Evolutionary conservation across 1,139 yeast genomes (phyloP).

Genomic region (Kodamaea derodonti): DNA sequence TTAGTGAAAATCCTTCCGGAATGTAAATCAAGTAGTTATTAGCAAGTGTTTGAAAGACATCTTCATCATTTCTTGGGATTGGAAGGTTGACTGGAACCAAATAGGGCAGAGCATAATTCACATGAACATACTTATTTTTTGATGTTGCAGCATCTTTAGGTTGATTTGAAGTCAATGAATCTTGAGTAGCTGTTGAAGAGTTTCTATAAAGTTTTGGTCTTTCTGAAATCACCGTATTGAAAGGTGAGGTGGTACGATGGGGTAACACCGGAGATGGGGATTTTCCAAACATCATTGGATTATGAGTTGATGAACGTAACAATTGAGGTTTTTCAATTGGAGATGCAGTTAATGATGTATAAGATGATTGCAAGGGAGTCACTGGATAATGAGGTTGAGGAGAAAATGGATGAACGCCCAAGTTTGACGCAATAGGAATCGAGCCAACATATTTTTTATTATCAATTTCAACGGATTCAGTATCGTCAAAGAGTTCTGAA

Average conservation of each 20-base stretch:
- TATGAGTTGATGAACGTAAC: conserved; percentile 13
- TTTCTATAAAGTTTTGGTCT: conserved; percentile 31
- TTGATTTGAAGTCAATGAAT: conserved; percentile 17
- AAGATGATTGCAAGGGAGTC: neutral
- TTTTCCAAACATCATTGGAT: conserved; percentile 11
- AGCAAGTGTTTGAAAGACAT: conserved; percentile 40
- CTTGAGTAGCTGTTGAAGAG: conserved; percentile 38
- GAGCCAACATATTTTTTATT: conserved; percentile 17
- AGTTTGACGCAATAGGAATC: conserved; percentile 17
- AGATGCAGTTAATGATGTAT: conserved; percentile 19
- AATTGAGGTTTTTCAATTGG: conserved; percentile 23
- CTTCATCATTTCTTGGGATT: conserved; percentile 39
- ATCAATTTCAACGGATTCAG: conserved; percentile 3
- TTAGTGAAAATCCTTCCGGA: conserved; percentile 48
- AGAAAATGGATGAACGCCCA: conserved; percentile 4
- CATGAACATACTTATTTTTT: conserved; percentile 12
- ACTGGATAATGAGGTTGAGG: conserved; percentile 1
- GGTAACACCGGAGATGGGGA: conserved; percentile 18
- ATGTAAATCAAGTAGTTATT: conserved; percentile 37
- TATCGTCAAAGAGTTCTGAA: conserved; percentile 2
- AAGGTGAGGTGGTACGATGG: conserved; percentile 8
- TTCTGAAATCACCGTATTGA: conserved; percentile 6
- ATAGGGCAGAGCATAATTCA: conserved; percentile 37
- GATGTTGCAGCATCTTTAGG: conserved; percentile 1
- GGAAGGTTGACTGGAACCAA: conserved; percentile 44